These are phyloP conservation scores for Rhodotorula sp. DNA, from an alignment of 1,284 basidiomycete species.

Conservation along the genomic window DNA sequence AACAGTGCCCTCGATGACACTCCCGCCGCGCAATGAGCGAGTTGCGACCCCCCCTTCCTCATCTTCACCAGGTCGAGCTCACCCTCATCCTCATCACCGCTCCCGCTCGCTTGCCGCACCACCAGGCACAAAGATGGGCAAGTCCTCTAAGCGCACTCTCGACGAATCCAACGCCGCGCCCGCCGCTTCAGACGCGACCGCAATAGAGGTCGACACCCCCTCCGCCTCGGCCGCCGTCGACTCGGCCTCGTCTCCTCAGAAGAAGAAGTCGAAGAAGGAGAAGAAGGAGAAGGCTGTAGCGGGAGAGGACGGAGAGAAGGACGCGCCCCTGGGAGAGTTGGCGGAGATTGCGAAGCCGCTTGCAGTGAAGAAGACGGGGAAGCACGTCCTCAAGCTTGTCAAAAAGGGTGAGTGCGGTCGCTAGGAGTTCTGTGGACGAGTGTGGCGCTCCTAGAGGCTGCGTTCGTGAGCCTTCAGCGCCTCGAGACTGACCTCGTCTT, in stretches of 20 bases:
- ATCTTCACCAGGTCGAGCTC: background rate
- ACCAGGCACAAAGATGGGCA: conserved; percentile 23
- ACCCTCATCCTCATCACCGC: no score
- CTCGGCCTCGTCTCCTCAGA: conserved; percentile 15
- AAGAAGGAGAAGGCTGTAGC: conserved; percentile 43
- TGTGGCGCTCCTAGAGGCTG: no score
- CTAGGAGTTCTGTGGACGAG: background rate
- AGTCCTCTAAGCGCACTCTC: conserved; percentile 32
- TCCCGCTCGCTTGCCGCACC: background rate
- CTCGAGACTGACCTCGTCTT: background rate
- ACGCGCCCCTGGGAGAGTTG: conserved; percentile 73
- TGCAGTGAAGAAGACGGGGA: conserved; percentile 84
- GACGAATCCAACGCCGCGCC: conserved; percentile 20
- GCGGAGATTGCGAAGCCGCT: conserved; percentile 86
- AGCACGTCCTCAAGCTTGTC: conserved; percentile 88
- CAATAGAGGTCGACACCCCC: conserved; percentile 33
- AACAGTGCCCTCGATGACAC: no score
- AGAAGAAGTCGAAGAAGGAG: conserved; percentile 44
- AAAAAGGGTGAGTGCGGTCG: conserved; percentile 67
- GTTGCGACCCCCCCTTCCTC: background rate
- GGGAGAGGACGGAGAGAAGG: conserved; percentile 57
- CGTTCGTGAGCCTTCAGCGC: background rate
- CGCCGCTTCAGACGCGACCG: conserved; percentile 17
- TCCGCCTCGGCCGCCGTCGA: conserved; percentile 1
- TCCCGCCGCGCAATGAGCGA: no score